phyloP scores from a whole-genome alignment of 164 flowering plant genomes.

The Buxus sempervirens region DNA sequence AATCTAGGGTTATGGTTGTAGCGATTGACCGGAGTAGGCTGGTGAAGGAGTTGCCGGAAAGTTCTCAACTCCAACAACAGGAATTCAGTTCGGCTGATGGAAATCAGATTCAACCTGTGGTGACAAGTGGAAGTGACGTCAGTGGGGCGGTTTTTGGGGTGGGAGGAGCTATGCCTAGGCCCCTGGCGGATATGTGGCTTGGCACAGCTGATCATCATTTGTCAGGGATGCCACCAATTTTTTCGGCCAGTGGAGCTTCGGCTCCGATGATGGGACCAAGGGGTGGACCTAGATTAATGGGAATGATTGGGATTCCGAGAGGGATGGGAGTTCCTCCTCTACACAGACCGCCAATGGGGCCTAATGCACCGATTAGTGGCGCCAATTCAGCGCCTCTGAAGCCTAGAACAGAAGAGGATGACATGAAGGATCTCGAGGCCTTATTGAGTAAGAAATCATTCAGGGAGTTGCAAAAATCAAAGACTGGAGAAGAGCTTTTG shows the following conservation, averaged over 20 bases:
- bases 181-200: constrained; percentile 65
- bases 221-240: constrained; percentile 43
- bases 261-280: constrained; percentile 49
- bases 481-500: constrained; percentile 91
- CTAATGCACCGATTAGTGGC: constrained; percentile 26
- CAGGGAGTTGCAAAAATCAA: constrained; percentile 81
- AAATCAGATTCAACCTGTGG: constrained; percentile 15
- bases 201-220: constrained; percentile 44
- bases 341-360: constrained; percentile 50
- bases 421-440: constrained; percentile 87
- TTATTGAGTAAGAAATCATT: constrained; percentile 85
- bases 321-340: constrained; percentile 51
- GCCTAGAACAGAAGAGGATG: constrained; percentile 80
- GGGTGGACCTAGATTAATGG: constrained; percentile 51
- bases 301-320: constrained; percentile 63
- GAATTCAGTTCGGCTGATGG: constrained; percentile 24
- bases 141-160: constrained; percentile 34
- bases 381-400: constrained; percentile 28
- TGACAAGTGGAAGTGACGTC: constrained; percentile 20
- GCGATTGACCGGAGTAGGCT: constrained; percentile 64
- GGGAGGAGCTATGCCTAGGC: constrained; percentile 41
- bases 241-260: constrained; percentile 34
- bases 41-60: constrained; percentile 80
- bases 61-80: constrained; percentile 32
- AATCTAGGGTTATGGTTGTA: constrained; percentile 76